phyloP scores from a whole-genome alignment of 169 alveolate genomes.

The Prorocentrum cordatum region DNA sequence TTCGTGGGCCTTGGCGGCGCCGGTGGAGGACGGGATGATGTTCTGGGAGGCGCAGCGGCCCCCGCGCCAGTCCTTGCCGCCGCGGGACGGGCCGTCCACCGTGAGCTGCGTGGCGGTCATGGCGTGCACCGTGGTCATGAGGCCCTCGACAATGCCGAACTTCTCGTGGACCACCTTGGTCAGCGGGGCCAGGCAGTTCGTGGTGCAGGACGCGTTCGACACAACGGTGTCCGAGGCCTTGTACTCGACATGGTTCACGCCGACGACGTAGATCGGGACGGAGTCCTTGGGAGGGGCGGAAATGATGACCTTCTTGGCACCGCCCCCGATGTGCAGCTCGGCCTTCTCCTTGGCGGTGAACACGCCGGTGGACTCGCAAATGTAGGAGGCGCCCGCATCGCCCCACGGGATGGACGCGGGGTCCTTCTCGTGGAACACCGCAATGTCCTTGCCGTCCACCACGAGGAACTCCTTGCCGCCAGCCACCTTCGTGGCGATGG shows the following conservation, averaged over 20 bases:
- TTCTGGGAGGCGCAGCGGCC: conserved; percentile 40
- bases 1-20: conserved; percentile 59
- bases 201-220: conserved; percentile 86
- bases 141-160: conserved; percentile 96
- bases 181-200: conserved; percentile 96
- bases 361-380: conserved; percentile 94
- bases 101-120: conserved; percentile 97
- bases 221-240: conserved; percentile 81
- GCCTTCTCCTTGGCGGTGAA: conserved; percentile 89
- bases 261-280: conserved; percentile 97
- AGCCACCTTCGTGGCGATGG: conserved; percentile 76
- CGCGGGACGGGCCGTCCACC: conserved; percentile 99
- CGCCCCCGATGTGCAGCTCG: conserved; percentile 36
- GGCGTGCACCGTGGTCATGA: conserved; percentile 99
- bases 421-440: conserved; percentile 85
- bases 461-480: conserved; percentile 80
- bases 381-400: conserved; percentile 88
- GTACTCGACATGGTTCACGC: conserved; percentile 94
- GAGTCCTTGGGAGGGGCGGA: conserved; percentile 79
- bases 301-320: conserved; percentile 65
- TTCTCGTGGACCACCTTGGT: conserved; percentile 90
- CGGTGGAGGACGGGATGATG: conserved; percentile 46
- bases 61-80: conserved; percentile 88
- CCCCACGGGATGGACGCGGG: conserved; percentile 98
- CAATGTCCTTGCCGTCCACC: conserved; percentile 81